A percentile compares a stretch with the other conserved stretches of the same genome.
These are phyloP conservation scores for Alternaria burnsii DNA, from an alignment of 2,329 filamentous ascomycete species.

Conservation along the genomic window DNA sequence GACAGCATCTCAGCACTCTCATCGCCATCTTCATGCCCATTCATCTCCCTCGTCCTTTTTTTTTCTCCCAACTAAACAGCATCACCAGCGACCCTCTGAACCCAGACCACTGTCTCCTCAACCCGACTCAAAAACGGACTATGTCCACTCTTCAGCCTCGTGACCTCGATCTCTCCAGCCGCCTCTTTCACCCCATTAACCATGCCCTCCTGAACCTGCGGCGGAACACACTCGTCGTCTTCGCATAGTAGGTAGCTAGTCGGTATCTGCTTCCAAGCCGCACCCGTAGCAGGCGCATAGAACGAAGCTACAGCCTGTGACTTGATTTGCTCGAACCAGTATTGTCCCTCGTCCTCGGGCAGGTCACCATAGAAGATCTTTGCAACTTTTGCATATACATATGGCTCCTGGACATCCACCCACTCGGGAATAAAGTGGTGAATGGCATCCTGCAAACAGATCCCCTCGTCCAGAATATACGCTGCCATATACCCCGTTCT, in stretches of 20 bases:
- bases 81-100: conserved; percentile 39
- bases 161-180: conserved; percentile 42
- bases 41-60: neutral
- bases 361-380: conserved; percentile 44
- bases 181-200: conserved; percentile 26
- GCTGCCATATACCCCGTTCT: conserved; percentile 49
- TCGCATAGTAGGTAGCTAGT: conserved; percentile 50
- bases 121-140: conserved; percentile 55
- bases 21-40: neutral
- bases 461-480: conserved; percentile 49
- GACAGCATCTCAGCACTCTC: neutral
- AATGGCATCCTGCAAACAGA: conserved; percentile 35
- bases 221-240: conserved; percentile 47
- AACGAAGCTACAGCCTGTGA: conserved; percentile 26
- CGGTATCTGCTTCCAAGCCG: conserved; percentile 49
- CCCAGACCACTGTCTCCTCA: conserved; percentile 43
- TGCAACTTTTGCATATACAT: neutral
- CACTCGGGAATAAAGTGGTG: neutral
- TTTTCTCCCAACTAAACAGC: neutral
- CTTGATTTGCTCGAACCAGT: conserved; percentile 24
- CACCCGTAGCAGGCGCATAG: conserved; percentile 31
- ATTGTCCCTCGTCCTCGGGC: conserved; percentile 24
- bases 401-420: neutral
- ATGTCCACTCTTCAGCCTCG: conserved; percentile 49
- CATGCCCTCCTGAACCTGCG: conserved; percentile 36